phyloP scores from a whole-genome alignment of 345 rosid species.

The Erysimum cheiranthoides region DNA sequence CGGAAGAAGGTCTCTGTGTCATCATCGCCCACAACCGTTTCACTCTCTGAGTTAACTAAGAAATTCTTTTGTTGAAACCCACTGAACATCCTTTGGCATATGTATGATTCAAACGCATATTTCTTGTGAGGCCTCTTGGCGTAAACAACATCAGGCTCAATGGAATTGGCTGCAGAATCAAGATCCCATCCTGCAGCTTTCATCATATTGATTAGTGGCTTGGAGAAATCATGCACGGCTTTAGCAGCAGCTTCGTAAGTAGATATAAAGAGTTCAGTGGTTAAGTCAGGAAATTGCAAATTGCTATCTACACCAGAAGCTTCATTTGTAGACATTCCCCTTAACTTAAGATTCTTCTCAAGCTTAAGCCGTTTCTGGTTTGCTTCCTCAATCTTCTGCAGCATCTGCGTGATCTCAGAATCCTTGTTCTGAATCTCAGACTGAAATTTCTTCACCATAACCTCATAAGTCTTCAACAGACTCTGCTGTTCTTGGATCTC shows the following conservation, averaged over 20 bases:
- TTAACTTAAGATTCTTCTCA: constrained; percentile 82
- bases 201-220: constrained; percentile 88
- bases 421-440: constrained; percentile 91
- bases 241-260: constrained; percentile 68
- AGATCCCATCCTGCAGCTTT: constrained; percentile 96
- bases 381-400: constrained; percentile 78
- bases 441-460: constrained; percentile 89
- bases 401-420: constrained; percentile 74
- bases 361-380: constrained; percentile 71
- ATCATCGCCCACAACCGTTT: constrained; percentile 30
- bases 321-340: constrained; percentile 75
- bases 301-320: constrained; percentile 53
- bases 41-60: constrained; percentile 53
- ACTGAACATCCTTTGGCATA: constrained; percentile 79
- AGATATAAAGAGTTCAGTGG: constrained; percentile 65
- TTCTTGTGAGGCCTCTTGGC: constrained; percentile 88
- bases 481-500: constrained; percentile 93
- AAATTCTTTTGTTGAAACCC: constrained; percentile 77
- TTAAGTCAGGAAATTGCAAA: constrained; percentile 56
- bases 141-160: constrained; percentile 72
- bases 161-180: constrained; percentile 82
- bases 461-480: constrained; percentile 84
- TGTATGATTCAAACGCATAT: constrained; percentile 82
- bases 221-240: constrained; percentile 86
- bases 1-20: constrained; percentile 72